phyloP scores from a whole-genome alignment of 129 eudicot species.

The Flaveria linearis region DNA sequence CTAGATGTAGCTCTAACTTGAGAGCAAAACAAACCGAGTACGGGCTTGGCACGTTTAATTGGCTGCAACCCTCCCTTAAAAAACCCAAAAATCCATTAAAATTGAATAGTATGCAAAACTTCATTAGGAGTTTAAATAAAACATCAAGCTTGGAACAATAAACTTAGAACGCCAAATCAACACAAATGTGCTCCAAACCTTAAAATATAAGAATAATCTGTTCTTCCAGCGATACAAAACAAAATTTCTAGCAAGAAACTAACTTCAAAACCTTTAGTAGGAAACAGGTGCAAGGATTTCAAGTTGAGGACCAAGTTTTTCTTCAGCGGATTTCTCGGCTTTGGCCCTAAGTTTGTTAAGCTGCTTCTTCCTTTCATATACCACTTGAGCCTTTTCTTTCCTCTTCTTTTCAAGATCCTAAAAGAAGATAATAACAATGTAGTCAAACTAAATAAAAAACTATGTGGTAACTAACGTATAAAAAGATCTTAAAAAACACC shows the following conservation, averaged over 20 bases:
- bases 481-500: background rate
- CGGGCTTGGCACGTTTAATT: too few relatives aligned
- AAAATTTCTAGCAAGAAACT: slow-evolving; percentile 28
- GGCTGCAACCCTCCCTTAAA: too few relatives aligned
- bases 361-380: slow-evolving; percentile 80
- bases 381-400: slow-evolving; percentile 67
- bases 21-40: too few relatives aligned
- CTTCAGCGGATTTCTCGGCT: slow-evolving; percentile 76
- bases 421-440: background rate
- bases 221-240: slow-evolving; percentile 16
- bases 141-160: slow-evolving; percentile 16
- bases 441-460: background rate
- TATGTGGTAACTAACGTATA: background rate
- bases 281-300: slow-evolving; percentile 66
- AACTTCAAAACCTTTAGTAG: slow-evolving; percentile 44
- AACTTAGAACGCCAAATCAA: slow-evolving; percentile 9
- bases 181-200: slow-evolving; percentile 37
- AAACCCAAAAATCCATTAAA: too few relatives aligned
- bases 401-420: slow-evolving; percentile 93
- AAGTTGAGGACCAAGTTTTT: slow-evolving; percentile 79
- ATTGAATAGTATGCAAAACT: background rate
- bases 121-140: background rate
- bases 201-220: slow-evolving; percentile 29
- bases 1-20: too few relatives aligned
- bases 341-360: slow-evolving; percentile 58